Percentiles rank a stretch among this genome's conserved stretches.
These are phyloP conservation scores for Colletotrichum sp. DNA, from an alignment of 2,329 filamentous ascomycete species.

Conservation along the genomic window DNA sequence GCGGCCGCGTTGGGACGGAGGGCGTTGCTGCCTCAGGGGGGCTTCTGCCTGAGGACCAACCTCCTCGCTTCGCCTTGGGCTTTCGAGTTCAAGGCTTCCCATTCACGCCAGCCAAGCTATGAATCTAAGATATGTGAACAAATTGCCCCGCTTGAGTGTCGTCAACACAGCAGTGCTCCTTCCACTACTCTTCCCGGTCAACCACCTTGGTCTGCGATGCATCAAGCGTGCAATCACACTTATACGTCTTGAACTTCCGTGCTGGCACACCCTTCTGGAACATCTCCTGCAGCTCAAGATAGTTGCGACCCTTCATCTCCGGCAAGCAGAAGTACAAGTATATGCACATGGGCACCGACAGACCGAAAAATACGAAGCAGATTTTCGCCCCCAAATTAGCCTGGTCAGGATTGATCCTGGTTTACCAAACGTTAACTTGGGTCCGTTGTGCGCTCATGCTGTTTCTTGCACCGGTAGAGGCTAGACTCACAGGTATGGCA, in stretches of 20 bases:
- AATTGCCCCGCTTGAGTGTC: neutral
- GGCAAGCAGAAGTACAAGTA: conserved; percentile 15
- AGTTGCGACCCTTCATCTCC: conserved; percentile 21
- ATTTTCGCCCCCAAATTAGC: conserved; percentile 37
- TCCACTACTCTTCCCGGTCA: neutral
- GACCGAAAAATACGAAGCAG: conserved; percentile 34
- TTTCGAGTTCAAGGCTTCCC: neutral
- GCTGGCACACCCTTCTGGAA: conserved; percentile 8
- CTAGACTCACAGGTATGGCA: conserved; percentile 28
- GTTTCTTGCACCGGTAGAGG: neutral
- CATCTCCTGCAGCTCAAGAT: conserved; percentile 18
- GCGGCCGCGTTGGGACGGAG: neutral
- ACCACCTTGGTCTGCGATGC: neutral
- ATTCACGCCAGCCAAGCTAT: neutral
- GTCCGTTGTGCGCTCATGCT: neutral
- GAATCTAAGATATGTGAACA: neutral
- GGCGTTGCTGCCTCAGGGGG: neutral
- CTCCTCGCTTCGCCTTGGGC: neutral
- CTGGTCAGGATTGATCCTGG: conserved; percentile 29
- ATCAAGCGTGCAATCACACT: neutral
- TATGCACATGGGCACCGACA: conserved; percentile 29
- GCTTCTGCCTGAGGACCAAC: neutral
- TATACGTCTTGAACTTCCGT: conserved; percentile 11
- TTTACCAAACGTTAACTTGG: neutral
- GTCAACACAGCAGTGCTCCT: neutral